These are phyloP conservation scores for Albifimbria verrucaria DNA, from an alignment of 2,329 filamentous ascomycete genomes.

Conservation along the genomic window DNA sequence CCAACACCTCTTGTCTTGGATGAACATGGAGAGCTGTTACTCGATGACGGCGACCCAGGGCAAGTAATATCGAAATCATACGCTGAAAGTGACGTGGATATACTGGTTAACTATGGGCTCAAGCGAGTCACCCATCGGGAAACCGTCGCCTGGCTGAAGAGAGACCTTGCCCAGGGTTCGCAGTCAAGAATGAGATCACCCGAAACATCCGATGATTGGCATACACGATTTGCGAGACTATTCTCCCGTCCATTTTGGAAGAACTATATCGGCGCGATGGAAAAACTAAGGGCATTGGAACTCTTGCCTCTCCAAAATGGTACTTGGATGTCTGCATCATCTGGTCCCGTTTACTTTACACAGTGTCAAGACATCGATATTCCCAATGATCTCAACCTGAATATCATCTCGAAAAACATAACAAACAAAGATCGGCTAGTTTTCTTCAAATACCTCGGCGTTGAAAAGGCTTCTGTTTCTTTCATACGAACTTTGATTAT, in stretches of 20 bases:
- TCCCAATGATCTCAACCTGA: neutral
- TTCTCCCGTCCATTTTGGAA: neutral
- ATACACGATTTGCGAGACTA: conserved; percentile 7
- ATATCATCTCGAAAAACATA: neutral
- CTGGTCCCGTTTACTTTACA: neutral
- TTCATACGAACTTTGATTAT: neutral
- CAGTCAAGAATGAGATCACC: conserved; percentile 10
- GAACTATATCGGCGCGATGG: neutral
- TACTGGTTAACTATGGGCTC: conserved; percentile 10
- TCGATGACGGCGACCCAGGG: conserved; percentile 10
- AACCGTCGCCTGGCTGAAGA: conserved; percentile 1
- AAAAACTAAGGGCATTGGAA: neutral
- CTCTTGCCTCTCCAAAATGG: neutral
- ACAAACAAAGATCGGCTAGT: neutral
- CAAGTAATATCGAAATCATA: conserved; percentile 17
- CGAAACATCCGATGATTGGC: conserved; percentile 12
- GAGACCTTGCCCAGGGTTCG: conserved; percentile 4
- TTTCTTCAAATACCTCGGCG: neutral
- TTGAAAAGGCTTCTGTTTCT: neutral
- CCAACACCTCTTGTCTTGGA: conserved; percentile 5
- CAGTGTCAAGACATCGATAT: neutral
- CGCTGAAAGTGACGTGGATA: neutral
- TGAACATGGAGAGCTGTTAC: conserved; percentile 11
- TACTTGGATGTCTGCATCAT: neutral
- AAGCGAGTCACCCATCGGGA: neutral